Evolutionary conservation across 345 rosid species (phyloP).

Genomic region (Salix koriyanagi): DNA sequence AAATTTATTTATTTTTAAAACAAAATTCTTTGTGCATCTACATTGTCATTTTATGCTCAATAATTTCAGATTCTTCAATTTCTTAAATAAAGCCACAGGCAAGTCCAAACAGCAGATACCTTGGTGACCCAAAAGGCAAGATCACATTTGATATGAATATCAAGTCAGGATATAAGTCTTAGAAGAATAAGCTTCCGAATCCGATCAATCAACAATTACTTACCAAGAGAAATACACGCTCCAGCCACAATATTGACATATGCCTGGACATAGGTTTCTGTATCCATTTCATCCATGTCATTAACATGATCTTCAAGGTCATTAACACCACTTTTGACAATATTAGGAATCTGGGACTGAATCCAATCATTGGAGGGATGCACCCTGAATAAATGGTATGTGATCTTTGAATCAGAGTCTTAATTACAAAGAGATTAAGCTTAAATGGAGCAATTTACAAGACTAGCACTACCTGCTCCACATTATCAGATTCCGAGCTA

Average conservation of each 20-base stretch:
- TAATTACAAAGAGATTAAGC: slow-evolving; percentile 12
- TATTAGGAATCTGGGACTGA: slow-evolving; percentile 79
- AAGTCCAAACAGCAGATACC: too few relatives aligned
- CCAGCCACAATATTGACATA: slow-evolving; percentile 88
- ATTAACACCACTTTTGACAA: slow-evolving; percentile 57
- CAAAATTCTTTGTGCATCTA: too few relatives aligned
- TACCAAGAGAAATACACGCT: slow-evolving; percentile 92
- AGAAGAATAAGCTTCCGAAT: background rate
- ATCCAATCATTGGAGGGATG: slow-evolving; percentile 85
- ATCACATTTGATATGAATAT: too few relatives aligned
- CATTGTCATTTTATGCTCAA: too few relatives aligned
- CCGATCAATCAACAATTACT: slow-evolving; percentile 14
- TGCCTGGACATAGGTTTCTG: slow-evolving; percentile 80
- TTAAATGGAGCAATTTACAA: slow-evolving; percentile 6
- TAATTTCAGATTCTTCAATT: too few relatives aligned
- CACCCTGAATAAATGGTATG: slow-evolving; percentile 46
- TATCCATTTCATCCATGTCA: slow-evolving; percentile 70
- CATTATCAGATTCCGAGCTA: slow-evolving; percentile 92
- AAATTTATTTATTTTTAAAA: too few relatives aligned
- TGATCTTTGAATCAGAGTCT: slow-evolving; percentile 17
- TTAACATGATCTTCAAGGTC: slow-evolving; percentile 55
- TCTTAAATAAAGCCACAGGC: too few relatives aligned
- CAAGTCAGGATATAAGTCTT: too few relatives aligned
- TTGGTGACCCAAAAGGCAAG: too few relatives aligned
- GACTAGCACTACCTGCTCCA: slow-evolving; percentile 71